These are phyloP conservation scores for Reticulascus tulasneorum DNA, from an alignment of 2,329 filamentous ascomycete genomes.

Conservation along the genomic window DNA sequence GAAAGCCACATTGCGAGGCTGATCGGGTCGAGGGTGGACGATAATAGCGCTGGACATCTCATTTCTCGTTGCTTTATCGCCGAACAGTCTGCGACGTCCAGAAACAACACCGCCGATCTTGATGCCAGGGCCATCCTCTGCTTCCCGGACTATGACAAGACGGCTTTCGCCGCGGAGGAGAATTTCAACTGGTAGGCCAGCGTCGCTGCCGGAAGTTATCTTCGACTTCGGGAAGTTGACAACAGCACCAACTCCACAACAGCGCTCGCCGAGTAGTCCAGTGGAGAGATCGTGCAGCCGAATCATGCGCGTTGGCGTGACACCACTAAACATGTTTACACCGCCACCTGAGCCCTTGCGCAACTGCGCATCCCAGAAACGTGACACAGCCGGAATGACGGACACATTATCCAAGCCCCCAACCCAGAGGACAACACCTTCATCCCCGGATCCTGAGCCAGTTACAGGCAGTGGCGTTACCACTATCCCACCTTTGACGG, in stretches of 20 bases:
- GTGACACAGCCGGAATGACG: slow-evolving; percentile 49
- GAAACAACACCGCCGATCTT: slow-evolving; percentile 33
- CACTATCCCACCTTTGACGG: slow-evolving; percentile 49
- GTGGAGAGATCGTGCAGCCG: slow-evolving; percentile 49
- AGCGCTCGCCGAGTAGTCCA: slow-evolving; percentile 54
- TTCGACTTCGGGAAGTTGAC: slow-evolving; percentile 26
- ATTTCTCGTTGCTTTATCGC: slow-evolving; percentile 27
- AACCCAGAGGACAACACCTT: slow-evolving; percentile 55
- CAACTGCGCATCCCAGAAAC: slow-evolving; percentile 58
- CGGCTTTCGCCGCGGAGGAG: slow-evolving; percentile 53
- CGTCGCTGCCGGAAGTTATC: no score
- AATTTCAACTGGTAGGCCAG: slow-evolving; percentile 48
- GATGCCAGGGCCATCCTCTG: slow-evolving; percentile 42
- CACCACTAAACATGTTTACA: slow-evolving; percentile 52
- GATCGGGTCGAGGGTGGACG: slow-evolving; percentile 43
- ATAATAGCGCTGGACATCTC: slow-evolving; percentile 50
- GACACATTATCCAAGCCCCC: slow-evolving; percentile 53
- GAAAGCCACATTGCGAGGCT: slow-evolving; percentile 37
- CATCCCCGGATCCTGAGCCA: slow-evolving; percentile 41
- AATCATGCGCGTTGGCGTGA: slow-evolving; percentile 52
- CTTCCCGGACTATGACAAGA: slow-evolving; percentile 51
- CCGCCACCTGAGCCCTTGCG: slow-evolving; percentile 46
- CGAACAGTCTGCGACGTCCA: slow-evolving; percentile 23
- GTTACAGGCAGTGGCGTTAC: slow-evolving; percentile 41
- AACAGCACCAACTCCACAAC: slow-evolving; percentile 47